Conservation (phyloP, 108 stramenopile species). For the Fistulifera solaris region DNA sequence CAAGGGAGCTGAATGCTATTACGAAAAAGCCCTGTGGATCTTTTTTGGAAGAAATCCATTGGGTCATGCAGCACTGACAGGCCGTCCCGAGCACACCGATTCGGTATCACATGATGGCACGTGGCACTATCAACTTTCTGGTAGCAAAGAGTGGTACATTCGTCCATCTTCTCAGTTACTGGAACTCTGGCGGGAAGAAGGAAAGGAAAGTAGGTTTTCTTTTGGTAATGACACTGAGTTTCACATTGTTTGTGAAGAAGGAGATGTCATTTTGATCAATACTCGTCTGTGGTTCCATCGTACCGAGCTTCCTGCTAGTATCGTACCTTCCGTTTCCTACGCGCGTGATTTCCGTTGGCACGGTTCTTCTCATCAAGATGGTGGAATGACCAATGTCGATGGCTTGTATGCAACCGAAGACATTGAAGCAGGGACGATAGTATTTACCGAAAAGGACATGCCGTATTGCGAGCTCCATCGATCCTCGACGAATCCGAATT, state of each 20-base stretch:
- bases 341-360: conserved; percentile 73
- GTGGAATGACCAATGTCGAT: conserved; percentile 72
- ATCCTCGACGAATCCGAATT: conserved; percentile 50
- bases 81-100: conserved; percentile 85
- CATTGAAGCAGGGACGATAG: conserved; percentile 67
- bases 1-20: conserved; percentile 10
- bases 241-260: conserved; percentile 56
- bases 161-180: conserved; percentile 62
- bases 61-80: conserved; percentile 19
- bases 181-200: conserved; percentile 16
- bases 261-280: conserved; percentile 73
- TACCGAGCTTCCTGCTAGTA: conserved; percentile 59
- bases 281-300: conserved; percentile 84
- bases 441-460: conserved; percentile 70
- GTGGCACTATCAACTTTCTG: conserved; percentile 81
- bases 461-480: conserved; percentile 68
- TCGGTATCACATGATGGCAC: conserved; percentile 82
- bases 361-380: background rate
- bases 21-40: conserved; percentile 45
- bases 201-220: background rate
- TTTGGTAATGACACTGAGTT: conserved; percentile 6
- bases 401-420: conserved; percentile 74
- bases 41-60: conserved; percentile 46
- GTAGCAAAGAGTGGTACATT: conserved; percentile 65
- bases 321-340: conserved; percentile 65